These are phyloP conservation scores for Diophrys sp. DNA, from an alignment of 73 alveolate species.

Conservation along the genomic window DNA sequence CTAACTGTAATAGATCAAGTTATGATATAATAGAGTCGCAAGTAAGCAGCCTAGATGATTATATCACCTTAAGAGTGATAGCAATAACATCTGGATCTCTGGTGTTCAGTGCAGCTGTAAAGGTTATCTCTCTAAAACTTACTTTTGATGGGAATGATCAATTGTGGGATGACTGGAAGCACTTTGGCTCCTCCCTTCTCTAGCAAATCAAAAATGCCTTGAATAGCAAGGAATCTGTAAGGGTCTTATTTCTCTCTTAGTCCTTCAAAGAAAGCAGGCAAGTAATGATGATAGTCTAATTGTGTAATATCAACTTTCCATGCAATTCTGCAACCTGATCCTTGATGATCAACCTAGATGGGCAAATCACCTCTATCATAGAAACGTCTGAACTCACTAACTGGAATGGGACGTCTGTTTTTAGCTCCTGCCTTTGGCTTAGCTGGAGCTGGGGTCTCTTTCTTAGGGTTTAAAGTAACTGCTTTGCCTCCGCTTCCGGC, in stretches of 20 bases:
- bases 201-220: slow-evolving; percentile 89
- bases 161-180: slow-evolving; percentile 96
- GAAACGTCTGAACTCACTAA: slow-evolving; percentile 89
- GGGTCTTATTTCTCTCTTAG: slow-evolving; percentile 93
- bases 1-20: neutral
- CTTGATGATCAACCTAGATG: slow-evolving; percentile 86
- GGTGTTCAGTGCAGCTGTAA: slow-evolving; percentile 94
- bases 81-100: slow-evolving; percentile 96
- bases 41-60: slow-evolving; percentile 57
- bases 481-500: slow-evolving; percentile 84
- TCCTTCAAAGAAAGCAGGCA: slow-evolving; percentile 96
- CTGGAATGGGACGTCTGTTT: slow-evolving; percentile 73
- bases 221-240: slow-evolving; percentile 94
- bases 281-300: slow-evolving; percentile 92
- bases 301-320: slow-evolving; percentile 93
- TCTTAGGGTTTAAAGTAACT: slow-evolving; percentile 71
- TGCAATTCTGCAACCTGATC: slow-evolving; percentile 82
- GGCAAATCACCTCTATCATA: slow-evolving; percentile 98
- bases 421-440: slow-evolving; percentile 94
- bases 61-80: slow-evolving; percentile 92
- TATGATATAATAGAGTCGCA: neutral
- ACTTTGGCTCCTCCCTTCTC: slow-evolving; percentile 92
- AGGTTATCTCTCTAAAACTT: neutral
- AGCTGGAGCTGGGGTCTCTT: slow-evolving; percentile 58
- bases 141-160: slow-evolving; percentile 78